Evolutionary conservation across 805 yeast genomes (phyloP), one percentile per base, ranked within the genome.

Genomic region (Candida coleopterorum): DNA sequence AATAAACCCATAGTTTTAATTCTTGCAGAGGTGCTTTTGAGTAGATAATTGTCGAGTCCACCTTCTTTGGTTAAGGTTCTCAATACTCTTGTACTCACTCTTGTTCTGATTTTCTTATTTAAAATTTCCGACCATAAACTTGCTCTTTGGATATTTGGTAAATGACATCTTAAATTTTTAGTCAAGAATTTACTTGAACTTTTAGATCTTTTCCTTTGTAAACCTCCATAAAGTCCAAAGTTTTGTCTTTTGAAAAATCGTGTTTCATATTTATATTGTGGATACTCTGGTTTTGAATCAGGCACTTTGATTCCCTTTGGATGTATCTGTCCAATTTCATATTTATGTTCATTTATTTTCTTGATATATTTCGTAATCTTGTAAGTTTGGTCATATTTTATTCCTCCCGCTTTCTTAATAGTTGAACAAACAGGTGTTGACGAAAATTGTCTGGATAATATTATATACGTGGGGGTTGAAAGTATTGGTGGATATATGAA

Each of bases 51-150:
- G 55, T 93, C 99, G 39, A 93, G 69, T 4, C 99, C 98, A 43
- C 98, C 98, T 58, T 90, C 97, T 49, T 79, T 85, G 40, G 85
- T 82, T 41, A 93, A 81, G 0, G 97, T 88, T 50, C 81, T 78
- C 53, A 93, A 70, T 5, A 88, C 97, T 41, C 81, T 75, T 4
- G 97, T 75, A 6, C 88, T 80, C 24, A 88, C 78, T 41, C 72
- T 77, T 37, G 86, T 58, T 33, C 67, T 65, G 30, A 88, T 58
- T 26, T 66, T 60, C 46, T 68, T 70, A 40, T 78, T 64, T 49
- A 93, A 70, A 0, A 85, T 64, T 48, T 85, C 95, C 45, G 96
- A 85, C 93, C 95, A 90, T 31, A 93, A 64, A 22, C 72, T 74
- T 53, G 87, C 77, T 44, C 67, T 74, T 32, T 83, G 79, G 30